A percentile compares a stretch with the other conserved stretches of the same genome.
Evolutionary conservation across 78 protist genomes (phyloP).

Genomic region (Emiliania huxleyi): DNA sequence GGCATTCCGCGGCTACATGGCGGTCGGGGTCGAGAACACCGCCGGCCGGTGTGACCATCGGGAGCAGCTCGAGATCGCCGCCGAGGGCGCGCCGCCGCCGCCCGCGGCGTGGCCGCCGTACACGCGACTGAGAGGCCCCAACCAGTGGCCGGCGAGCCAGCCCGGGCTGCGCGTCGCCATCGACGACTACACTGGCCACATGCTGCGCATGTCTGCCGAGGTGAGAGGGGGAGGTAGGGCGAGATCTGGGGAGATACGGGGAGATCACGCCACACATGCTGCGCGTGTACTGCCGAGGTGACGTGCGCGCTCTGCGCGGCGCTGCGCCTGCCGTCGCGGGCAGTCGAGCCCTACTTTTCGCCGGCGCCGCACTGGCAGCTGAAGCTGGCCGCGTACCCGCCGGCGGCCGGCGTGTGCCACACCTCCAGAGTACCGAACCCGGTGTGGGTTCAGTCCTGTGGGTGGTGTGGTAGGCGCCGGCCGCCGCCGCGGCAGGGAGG

Average conservation of each 20-base stretch:
- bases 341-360: not conserved
- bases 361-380: not conserved
- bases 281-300: not conserved
- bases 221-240: no score
- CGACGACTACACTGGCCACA: not conserved
- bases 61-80: slow-evolving; percentile 1
- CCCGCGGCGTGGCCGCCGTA: not conserved
- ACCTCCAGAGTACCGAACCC: no score
- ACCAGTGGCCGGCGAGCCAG: not conserved
- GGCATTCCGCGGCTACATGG: not conserved
- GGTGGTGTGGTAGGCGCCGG: no score
- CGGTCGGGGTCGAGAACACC: not conserved
- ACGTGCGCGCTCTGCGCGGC: not conserved
- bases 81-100: not conserved
- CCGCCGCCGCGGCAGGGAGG: not conserved
- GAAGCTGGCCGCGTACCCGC: not conserved
- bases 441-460: no score
- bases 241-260: no score
- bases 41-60: not conserved
- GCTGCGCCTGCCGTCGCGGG: not conserved
- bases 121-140: not conserved
- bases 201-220: not conserved
- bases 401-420: no score
- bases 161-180: not conserved
- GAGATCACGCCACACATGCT: no score